phyloP scores from a whole-genome alignment of 1,284 basidiomycete species.

The Garcileccinum viscosum region DNA sequence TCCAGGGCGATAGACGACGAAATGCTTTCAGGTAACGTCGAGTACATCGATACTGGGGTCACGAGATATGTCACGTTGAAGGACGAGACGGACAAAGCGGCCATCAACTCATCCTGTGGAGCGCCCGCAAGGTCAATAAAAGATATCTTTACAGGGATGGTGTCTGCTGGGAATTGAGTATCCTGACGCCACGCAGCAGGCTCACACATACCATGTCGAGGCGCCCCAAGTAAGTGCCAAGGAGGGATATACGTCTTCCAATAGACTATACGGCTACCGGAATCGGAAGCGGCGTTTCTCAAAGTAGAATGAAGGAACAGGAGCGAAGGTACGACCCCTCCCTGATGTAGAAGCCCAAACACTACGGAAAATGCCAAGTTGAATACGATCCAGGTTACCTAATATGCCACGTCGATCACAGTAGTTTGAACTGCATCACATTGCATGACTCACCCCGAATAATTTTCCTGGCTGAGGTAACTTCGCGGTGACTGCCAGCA shows the following conservation, averaged over 20 bases:
- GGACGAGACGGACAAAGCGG: conserved; percentile 21
- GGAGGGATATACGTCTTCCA: conserved; percentile 53
- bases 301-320: conserved; percentile 40
- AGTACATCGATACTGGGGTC: conserved; percentile 37
- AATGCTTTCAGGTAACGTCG: conserved; percentile 19
- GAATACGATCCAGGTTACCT: conserved; percentile 40
- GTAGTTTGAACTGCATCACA: neutral
- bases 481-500: conserved; percentile 37
- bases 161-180: conserved; percentile 26
- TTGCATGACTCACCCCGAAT: conserved; percentile 42
- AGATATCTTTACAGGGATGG: conserved; percentile 14
- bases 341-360: conserved; percentile 49
- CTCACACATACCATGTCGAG: conserved; percentile 28
- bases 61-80: conserved; percentile 36
- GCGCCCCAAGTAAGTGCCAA: conserved; percentile 42
- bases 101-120: conserved; percentile 20
- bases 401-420: neutral
- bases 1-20: conserved; percentile 29
- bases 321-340: conserved; percentile 48
- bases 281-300: neutral
- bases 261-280: conserved; percentile 37
- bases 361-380: conserved; percentile 40
- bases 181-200: neutral
- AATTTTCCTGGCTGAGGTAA: conserved; percentile 33
- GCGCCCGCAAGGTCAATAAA: conserved; percentile 39